A percentile compares a stretch with the other conserved stretches of the same genome.
Conservation (phyloP, 495 filamentous ascomycete genomes). For the Xylaria scruposa region DNA sequence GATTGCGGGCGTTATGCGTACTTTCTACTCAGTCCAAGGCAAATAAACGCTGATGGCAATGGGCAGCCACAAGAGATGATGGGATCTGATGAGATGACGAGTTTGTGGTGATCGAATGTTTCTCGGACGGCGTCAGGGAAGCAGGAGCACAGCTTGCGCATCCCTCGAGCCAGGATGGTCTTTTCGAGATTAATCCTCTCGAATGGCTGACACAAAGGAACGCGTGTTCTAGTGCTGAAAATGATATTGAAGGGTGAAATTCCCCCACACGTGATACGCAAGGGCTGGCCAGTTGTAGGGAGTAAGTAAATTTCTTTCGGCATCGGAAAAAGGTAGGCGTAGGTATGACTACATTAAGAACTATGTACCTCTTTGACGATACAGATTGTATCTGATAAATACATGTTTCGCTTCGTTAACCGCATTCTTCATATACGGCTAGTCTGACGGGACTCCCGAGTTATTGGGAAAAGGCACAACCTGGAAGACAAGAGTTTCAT, state of each 20-base stretch:
- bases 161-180: background rate
- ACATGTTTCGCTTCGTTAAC: background rate
- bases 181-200: slow-evolving; percentile 2
- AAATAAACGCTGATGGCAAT: background rate
- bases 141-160: slow-evolving; percentile 1
- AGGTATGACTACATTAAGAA: too few species aligned
- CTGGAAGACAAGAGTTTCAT: background rate
- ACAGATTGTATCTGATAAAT: background rate
- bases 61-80: slow-evolving; percentile 14
- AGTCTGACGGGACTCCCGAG: background rate
- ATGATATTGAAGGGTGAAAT: slow-evolving; percentile 23
- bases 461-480: background rate
- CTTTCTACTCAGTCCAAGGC: background rate
- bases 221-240: background rate
- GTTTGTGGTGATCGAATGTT: slow-evolving; percentile 22
- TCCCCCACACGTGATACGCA: slow-evolving; percentile 19
- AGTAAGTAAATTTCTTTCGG: background rate
- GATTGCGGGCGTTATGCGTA: background rate
- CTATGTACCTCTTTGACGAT: too few species aligned
- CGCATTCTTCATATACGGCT: background rate
- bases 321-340: too few species aligned
- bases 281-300: background rate
- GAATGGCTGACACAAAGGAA: slow-evolving; percentile 22
- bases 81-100: slow-evolving; percentile 7
- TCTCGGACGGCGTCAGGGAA: slow-evolving; percentile 18